phyloP scores from a whole-genome alignment of 2,329 filamentous ascomycete genomes.

The Neurospora sp. region DNA sequence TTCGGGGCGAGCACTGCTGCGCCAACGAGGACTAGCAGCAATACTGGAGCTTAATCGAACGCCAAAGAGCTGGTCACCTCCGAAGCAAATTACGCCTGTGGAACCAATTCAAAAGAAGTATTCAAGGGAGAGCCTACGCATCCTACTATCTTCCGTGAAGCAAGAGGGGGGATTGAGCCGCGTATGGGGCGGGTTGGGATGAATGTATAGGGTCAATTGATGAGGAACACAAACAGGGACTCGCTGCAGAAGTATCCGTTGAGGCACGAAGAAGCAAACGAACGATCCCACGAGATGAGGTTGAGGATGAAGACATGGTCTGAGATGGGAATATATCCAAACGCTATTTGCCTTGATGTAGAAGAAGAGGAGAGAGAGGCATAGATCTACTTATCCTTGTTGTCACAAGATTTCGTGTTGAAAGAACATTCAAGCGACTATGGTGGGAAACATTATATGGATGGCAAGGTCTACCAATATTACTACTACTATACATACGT shows the following conservation, averaged over 20 bases:
- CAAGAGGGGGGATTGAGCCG: not conserved
- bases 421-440: not conserved
- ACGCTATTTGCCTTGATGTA: not conserved
- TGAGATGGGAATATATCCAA: not conserved
- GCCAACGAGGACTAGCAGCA: not conserved
- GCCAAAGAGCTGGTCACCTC: not conserved
- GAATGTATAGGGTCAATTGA: not conserved
- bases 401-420: not conserved
- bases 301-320: not conserved
- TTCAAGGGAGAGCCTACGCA: not conserved
- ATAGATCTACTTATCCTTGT: not conserved
- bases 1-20: not conserved
- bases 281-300: not conserved
- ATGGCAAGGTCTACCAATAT: not conserved
- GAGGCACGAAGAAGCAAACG: not conserved
- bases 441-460: not conserved
- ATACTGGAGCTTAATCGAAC: not conserved
- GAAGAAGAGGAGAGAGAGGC: not conserved
- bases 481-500: not conserved
- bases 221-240: not conserved
- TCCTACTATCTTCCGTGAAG: not conserved
- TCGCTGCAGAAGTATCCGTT: not conserved
- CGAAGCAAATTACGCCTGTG: not conserved
- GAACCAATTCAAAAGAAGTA: not conserved
- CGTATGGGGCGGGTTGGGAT: not conserved